Evolutionary conservation across 305 asterid species (phyloP).

Genomic region (Fraxinus baroniana): DNA sequence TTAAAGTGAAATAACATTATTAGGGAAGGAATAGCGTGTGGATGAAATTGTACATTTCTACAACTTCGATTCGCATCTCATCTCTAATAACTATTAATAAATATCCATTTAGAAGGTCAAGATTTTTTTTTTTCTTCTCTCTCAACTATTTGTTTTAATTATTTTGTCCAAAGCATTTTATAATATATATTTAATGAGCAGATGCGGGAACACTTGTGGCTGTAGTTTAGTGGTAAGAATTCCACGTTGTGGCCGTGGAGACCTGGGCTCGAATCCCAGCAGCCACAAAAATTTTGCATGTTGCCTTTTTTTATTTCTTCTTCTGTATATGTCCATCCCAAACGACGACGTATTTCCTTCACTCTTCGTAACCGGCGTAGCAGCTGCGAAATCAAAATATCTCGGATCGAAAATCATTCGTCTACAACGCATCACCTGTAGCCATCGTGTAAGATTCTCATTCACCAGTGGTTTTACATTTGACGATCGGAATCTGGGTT

Average conservation of each 20-base stretch:
- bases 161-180: too few species aligned
- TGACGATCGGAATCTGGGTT: neutral
- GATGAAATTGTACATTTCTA: neutral
- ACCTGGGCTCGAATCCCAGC: slow-evolving; percentile 76
- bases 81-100: neutral
- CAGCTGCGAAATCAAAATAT: neutral
- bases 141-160: too few species aligned
- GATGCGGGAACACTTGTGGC: too few species aligned
- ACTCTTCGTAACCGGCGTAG: neutral
- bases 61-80: neutral
- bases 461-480: neutral
- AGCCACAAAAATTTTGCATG: too few species aligned
- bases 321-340: neutral
- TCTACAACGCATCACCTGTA: neutral
- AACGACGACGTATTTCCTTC: neutral
- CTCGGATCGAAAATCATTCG: neutral
- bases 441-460: neutral
- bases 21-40: neutral
- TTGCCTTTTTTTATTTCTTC: neutral
- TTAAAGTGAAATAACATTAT: neutral
- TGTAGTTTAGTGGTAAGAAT: slow-evolving; percentile 99
- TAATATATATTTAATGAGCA: too few species aligned
- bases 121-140: neutral
- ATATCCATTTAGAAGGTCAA: neutral
- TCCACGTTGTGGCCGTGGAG: slow-evolving; percentile 99